Conservation (phyloP, 768 basidiomycete species). For the Nevesoporus exiguus region DNA sequence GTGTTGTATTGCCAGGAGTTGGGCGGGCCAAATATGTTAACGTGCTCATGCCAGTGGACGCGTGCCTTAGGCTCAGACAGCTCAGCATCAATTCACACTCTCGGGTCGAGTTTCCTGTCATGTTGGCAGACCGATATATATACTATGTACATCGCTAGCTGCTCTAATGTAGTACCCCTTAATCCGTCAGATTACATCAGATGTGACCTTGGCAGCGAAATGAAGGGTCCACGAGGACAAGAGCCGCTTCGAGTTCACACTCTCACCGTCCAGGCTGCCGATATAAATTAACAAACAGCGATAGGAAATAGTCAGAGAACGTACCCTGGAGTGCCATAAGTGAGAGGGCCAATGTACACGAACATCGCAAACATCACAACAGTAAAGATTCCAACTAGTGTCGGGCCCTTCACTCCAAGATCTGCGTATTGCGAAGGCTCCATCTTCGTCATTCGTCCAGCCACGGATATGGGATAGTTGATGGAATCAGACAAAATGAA, state of each 20-base stretch:
- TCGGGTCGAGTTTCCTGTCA: background rate
- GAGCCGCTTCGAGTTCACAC: constrained; percentile 80
- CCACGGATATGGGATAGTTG: constrained; percentile 83
- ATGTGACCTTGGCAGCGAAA: constrained; percentile 71
- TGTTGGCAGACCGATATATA: constrained; percentile 19
- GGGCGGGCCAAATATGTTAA: constrained; percentile 12
- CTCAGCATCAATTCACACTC: background rate
- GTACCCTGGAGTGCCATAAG: constrained; percentile 96
- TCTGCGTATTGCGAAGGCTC: constrained; percentile 60
- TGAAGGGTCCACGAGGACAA: constrained; percentile 93
- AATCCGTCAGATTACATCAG: constrained; percentile 31
- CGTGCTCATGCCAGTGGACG: constrained; percentile 3
- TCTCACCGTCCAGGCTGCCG: constrained; percentile 73
- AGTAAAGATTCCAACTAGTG: constrained; percentile 55
- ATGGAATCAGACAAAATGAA: constrained; percentile 87
- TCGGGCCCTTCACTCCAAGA: constrained; percentile 72
- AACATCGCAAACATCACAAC: constrained; percentile 63
- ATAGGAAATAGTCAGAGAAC: constrained; percentile 27
- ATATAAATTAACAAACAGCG: constrained; percentile 15
- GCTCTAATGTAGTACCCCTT: constrained; percentile 11
- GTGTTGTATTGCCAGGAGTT: constrained; percentile 4
- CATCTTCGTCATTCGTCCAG: constrained; percentile 63
- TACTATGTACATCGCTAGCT: constrained; percentile 18
- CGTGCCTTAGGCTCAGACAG: constrained; percentile 2
- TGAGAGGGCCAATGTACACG: constrained; percentile 80